Evolutionary conservation across 805 yeast species (phyloP), one percentile per base, ranked within the genome.

Genomic region (Lipomyces sp.): DNA sequence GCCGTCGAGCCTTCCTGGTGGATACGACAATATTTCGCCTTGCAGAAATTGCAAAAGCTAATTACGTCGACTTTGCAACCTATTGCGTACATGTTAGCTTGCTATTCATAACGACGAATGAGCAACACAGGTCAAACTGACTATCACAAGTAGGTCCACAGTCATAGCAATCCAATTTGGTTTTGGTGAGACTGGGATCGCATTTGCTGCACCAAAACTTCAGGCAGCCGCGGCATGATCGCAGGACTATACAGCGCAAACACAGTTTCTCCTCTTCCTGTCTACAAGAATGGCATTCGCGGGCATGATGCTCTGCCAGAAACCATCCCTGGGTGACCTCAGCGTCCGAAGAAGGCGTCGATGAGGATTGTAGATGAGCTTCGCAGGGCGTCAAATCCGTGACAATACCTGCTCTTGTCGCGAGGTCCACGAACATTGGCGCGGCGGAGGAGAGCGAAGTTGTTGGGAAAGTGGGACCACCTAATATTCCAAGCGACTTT

Each of bases 1-100:
- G 66, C 71, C 8, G 71, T 68, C 29, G 71, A 63, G 24, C 60
- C 53, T 37, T 68, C 71, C 32, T 68, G 71, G 30, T 68, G 71
- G 15, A 64, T 37, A 15, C 71, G 64, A 32, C 71, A 68, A 30
- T 68, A 68, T 39, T 63, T 65, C 13, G 71, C 70, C 30, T 68
- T 68, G 62, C 71, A 68, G 45, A 68, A 68, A 39, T 62, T 62
- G 63, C 71, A 68, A 35, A 63, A 59, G 18, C 50, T 64, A 29
- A 66, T 55, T 4, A 54, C 45, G 13, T 66, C 69, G 15, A 50
- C 33, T 10, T 64, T 60, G 64, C 71, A 68, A n/a, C 57, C 70
- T 63, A 64, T 11, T 32, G 4, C 11, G 11, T 13, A 29, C 39
- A 13, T 53, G 11, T 24, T 33, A 34, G 13, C 15, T 10, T 6